Base-by-base conservation (phyloP, 208 protist genomes). In the Wallacemonas rigidus region DNA sequence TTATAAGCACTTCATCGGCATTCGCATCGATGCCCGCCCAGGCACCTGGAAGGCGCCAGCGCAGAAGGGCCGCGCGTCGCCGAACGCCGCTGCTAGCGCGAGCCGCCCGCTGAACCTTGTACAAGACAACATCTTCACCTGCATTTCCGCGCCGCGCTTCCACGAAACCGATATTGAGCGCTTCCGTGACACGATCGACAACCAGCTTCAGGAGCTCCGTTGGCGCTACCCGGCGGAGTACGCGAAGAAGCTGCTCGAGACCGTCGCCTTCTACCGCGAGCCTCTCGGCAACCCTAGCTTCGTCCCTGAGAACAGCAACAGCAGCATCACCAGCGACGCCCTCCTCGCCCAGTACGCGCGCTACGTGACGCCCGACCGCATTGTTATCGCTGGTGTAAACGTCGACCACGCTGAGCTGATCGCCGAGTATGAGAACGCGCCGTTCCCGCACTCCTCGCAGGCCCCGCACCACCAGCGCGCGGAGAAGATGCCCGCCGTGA, bases 321-420 rank as follows among this genome's bases (percentile, higher is more conserved):
- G 80, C 64, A 67, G 72, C 74, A 88, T 91, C 75, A 83, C 83
- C 45, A 87, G 71, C 65, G 83, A 81, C 60, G 80, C 88, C 26
- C 79, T 97, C 60, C 67, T 92, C 36, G 87, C 94, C 44, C 90
- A 97, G 57, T 94, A 95, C 80, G 81, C 79, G 64, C 70, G 74
- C 58, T 90, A 89, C 71, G 76, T 94, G 36, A 79, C 83, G n/a
- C 90, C 92, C 43, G 80, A 84, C 51, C 85, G 88, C 54, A 80
- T 94, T 48, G 87, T 95, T 47, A 86, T 97, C 79, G 90, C 90
- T 51, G 92, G 92, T 75, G 88, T 97, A 17, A 97, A 97, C 75
- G 88, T 97, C 58, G 82, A 92, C 5, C 92, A 97, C 79, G 79
- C 68, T 69, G 90, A 87, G 14, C 88, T 97, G 6, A 79, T 94